Percentiles rank a stretch among this genome's conserved stretches.
phyloP scores from a whole-genome alignment of 306 rosid species.

The Sechiopsis laciniata region DNA sequence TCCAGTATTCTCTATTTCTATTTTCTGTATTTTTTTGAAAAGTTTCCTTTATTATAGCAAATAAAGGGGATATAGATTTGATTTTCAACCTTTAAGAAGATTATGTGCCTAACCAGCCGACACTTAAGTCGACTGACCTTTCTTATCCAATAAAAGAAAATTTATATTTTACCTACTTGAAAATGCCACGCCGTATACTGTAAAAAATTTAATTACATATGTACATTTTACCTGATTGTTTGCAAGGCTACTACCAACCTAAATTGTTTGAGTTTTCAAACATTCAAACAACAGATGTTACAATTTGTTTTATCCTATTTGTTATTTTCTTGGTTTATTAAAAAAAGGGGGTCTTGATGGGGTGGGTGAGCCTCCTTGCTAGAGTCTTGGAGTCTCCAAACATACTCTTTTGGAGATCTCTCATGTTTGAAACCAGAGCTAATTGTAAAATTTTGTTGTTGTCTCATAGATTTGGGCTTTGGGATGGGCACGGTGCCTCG shows the following conservation, averaged over 20 bases:
- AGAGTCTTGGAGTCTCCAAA: too few relatives aligned
- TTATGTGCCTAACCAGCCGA: not conserved
- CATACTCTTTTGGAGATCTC: too few relatives aligned
- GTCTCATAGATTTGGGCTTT: too few relatives aligned
- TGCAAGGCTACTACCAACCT: not conserved
- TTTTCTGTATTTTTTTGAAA: not conserved
- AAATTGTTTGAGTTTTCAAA: not conserved
- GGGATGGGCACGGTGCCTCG: too few relatives aligned
- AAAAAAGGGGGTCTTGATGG: not conserved
- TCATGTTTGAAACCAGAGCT: too few relatives aligned
- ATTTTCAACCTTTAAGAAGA: not conserved
- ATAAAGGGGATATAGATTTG: not conserved
- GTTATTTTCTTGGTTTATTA: not conserved
- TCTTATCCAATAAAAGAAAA: not conserved
- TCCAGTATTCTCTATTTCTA: not conserved
- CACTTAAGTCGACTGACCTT: not conserved
- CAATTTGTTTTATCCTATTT: not conserved
- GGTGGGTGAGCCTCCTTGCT: too few relatives aligned
- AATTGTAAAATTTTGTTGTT: too few relatives aligned
- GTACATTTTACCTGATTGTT: not conserved
- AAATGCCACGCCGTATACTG: not conserved
- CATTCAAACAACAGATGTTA: not conserved
- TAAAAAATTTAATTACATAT: not conserved
- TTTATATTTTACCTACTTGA: not conserved
- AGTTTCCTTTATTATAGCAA: not conserved